Evolutionary conservation across 1,284 basidiomycete species (phyloP).

Genomic region (Mycena citricolor): DNA sequence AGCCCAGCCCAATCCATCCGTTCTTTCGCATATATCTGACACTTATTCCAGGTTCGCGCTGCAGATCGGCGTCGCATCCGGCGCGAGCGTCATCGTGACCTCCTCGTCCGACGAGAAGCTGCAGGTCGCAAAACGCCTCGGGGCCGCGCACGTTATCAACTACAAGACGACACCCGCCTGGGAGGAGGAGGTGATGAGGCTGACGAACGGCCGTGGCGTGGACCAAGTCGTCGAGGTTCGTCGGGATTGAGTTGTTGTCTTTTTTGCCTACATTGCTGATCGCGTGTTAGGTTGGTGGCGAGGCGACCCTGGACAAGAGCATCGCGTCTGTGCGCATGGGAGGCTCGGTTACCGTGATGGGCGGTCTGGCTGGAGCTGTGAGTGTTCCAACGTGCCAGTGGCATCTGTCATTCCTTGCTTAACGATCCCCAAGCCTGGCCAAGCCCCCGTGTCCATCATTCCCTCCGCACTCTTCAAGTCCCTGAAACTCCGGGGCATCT

Average conservation of each 20-base stretch:
- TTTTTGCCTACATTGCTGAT: too few relatives aligned
- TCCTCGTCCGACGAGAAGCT: constrained; percentile 31
- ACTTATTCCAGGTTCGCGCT: constrained; percentile 20
- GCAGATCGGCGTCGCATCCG: constrained; percentile 35
- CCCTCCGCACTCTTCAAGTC: neutral
- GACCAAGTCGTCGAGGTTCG: constrained; percentile 22
- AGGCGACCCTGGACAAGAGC: constrained; percentile 15
- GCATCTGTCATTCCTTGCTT: too few relatives aligned
- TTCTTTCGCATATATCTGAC: neutral
- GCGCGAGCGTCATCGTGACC: constrained; percentile 30
- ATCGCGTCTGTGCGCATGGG: constrained; percentile 9
- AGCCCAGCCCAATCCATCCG: neutral
- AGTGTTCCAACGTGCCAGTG: too few relatives aligned
- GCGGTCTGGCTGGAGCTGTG: constrained; percentile 9
- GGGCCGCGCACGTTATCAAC: constrained; percentile 37
- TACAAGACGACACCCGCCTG: constrained; percentile 34
- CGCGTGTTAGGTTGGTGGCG: constrained; percentile 24
- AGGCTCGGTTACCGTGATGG: constrained; percentile 21
- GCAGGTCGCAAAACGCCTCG: constrained; percentile 30
- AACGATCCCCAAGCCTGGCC: neutral
- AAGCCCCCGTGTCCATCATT: neutral
- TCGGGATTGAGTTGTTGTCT: constrained; percentile 3
- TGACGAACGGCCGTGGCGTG: constrained; percentile 3
- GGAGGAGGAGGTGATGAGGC: constrained; percentile 29
- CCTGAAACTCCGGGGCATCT: constrained; percentile 10